These are phyloP conservation scores for Auriscalpium vulgare DNA, from an alignment of 768 basidiomycete genomes.

Conservation along the genomic window DNA sequence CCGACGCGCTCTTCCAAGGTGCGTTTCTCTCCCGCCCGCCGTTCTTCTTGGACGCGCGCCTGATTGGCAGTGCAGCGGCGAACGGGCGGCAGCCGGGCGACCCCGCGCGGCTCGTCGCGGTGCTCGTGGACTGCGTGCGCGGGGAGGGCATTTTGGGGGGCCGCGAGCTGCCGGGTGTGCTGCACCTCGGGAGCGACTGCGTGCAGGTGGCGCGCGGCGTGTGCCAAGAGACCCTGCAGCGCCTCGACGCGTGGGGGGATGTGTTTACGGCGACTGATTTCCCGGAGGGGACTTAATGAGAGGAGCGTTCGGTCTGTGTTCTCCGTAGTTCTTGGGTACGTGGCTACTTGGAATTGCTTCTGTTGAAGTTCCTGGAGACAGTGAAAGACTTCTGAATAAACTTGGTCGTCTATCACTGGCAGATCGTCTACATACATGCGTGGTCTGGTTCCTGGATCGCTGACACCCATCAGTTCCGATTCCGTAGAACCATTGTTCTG, in stretches of 20 bases:
- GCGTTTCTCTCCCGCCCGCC: background rate
- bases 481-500: too few relatives aligned
- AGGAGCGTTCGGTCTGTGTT: too few relatives aligned
- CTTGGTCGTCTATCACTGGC: too few relatives aligned
- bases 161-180: slow-evolving; percentile 1
- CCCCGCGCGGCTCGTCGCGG: slow-evolving; percentile 27
- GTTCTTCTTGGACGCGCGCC: too few relatives aligned
- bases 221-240: background rate
- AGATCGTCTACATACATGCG: too few relatives aligned
- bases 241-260: background rate
- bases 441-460: too few relatives aligned
- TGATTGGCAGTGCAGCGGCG: slow-evolving; percentile 22
- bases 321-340: too few relatives aligned
- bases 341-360: too few relatives aligned
- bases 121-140: slow-evolving; percentile 25
- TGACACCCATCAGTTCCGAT: too few relatives aligned
- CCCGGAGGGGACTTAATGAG: background rate
- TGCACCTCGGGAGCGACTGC: slow-evolving; percentile 8
- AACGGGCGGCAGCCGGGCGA: slow-evolving; percentile 19
- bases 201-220: background rate
- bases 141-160: slow-evolving; percentile 7
- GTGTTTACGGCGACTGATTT: background rate
- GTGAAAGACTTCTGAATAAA: too few relatives aligned
- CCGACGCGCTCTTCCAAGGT: slow-evolving; percentile 20
- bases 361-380: too few relatives aligned